Base-by-base conservation (phyloP, 192 early-diverging fungal species). In the Pilobolus umbonatus region DNA sequence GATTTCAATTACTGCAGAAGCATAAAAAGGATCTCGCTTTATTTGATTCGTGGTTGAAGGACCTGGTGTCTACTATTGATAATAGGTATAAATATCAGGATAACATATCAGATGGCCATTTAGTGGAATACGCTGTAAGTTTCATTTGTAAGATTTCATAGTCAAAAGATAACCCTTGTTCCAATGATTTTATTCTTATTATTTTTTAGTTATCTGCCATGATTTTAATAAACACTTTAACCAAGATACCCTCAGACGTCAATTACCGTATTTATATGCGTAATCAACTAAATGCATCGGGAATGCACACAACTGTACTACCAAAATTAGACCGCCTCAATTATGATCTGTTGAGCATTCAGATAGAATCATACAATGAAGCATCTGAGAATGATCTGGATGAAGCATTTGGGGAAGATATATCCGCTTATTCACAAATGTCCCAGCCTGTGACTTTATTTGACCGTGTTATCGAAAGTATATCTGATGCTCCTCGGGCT, bases 21-120 rank as follows among this genome's bases (percentile, higher is more conserved):
- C 80, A 85, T 69, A 81, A 73, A 32, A 64, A 69, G 21, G 72
- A 74, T 17, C 68, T 80, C 64, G 71, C 69, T n/a, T 59, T 77
- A 15, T 91, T 87, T 60, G 86, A 88, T 64, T 82, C 84, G 14
- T 91, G 89, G 89, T 74, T 91, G 71, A 71, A 77, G 25, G 79
- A 84, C 12, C 58, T 88, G 14, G 86, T 87, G 48, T 61, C 77
- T 6, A 86, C 83, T 6, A 78, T 91, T 30, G 80, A 86, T 55
- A 87, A 85, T 1, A 80, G 85, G 11, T 80, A 87, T 9, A 77
- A 78, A 17, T 83, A 85, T 68, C 86, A 86, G 82, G 47, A 48
- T 19, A 67, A 61, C 2, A 79, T 82, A n/a, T 68, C 82, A 0
- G 88, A 89, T 62, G 80, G 74, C 26, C 83, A 89, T 42, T 67